Percentiles rank a stretch among this genome's conserved stretches.
Conservation (phyloP, 805 yeast genomes). For the Candida stauntonica region DNA sequence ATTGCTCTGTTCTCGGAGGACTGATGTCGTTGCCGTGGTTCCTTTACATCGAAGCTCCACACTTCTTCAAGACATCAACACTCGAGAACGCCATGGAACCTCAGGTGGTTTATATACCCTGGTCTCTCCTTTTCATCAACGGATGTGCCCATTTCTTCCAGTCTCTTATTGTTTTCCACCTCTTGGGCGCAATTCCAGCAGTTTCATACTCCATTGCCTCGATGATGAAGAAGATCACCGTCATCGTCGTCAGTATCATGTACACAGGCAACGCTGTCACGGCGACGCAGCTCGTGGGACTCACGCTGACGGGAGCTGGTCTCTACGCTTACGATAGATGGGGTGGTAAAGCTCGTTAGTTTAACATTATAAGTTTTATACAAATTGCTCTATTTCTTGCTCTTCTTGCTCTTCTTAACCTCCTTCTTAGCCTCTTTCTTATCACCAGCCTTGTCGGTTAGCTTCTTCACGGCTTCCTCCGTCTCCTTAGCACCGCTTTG, state of each 20-base stretch:
- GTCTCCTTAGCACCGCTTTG: neutral
- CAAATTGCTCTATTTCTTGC: neutral
- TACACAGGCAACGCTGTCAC: constrained; percentile 50
- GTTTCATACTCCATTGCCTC: constrained; percentile 84
- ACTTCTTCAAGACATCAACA: constrained; percentile 17
- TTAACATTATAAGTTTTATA: neutral
- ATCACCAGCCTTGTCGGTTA: neutral
- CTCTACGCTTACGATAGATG: constrained; percentile 60
- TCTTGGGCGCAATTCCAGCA: constrained; percentile 77
- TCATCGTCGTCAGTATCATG: constrained; percentile 73
- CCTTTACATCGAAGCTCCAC: constrained; percentile 54
- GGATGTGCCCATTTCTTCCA: constrained; percentile 78
- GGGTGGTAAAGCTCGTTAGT: constrained; percentile 30
- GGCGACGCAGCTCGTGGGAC: constrained; percentile 42
- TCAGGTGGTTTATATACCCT: constrained; percentile 33
- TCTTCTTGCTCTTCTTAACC: constrained; percentile 1
- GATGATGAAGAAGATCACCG: constrained; percentile 82
- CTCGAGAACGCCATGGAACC: constrained; percentile 20
- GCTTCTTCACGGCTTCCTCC: constrained; percentile 1
- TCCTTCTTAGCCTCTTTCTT: neutral
- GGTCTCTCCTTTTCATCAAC: constrained; percentile 52
- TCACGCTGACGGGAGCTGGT: constrained; percentile 49
- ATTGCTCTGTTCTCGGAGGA: constrained; percentile 73
- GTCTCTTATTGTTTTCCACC: constrained; percentile 74
- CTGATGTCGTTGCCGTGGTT: constrained; percentile 71